Evolutionary conservation across 1,139 yeast genomes (phyloP).

Genomic region (Pichia sorboxylosa): DNA sequence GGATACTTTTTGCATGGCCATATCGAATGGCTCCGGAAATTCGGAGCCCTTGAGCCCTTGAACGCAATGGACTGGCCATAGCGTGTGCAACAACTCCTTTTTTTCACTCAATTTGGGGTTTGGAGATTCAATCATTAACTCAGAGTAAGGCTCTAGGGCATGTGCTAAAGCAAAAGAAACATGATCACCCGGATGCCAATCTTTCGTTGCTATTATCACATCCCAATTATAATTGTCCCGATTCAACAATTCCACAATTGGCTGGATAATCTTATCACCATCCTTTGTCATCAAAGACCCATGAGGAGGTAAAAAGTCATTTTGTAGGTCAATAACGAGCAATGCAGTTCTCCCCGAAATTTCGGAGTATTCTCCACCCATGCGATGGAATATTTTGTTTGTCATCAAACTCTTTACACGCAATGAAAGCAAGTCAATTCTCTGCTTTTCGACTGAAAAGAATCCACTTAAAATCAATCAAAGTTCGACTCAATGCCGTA

Average conservation of each 20-base stretch:
- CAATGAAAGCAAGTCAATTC: too few relatives aligned
- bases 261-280: constrained; percentile 50
- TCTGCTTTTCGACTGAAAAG: too few relatives aligned
- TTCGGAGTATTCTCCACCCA: too few relatives aligned
- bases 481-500: too few relatives aligned
- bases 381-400: too few relatives aligned
- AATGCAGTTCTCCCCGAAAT: constrained; percentile 41
- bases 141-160: constrained; percentile 40
- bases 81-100: constrained; percentile 30
- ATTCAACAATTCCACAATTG: constrained; percentile 34
- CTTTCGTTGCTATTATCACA: constrained; percentile 62
- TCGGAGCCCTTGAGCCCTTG: constrained; percentile 58
- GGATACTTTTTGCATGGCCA: constrained; percentile 18
- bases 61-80: constrained; percentile 92
- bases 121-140: constrained; percentile 43
- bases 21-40: constrained; percentile 39
- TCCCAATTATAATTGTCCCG: constrained; percentile 39
- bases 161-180: constrained; percentile 63
- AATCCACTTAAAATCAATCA: too few relatives aligned
- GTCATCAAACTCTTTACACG: too few relatives aligned
- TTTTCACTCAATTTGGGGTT: constrained; percentile 23
- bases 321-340: constrained; percentile 68
- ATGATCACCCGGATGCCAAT: constrained; percentile 80
- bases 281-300: constrained; percentile 66
- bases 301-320: constrained; percentile 68